Conservation (phyloP, 2,329 filamentous ascomycete species). For the Didymella sp. region DNA sequence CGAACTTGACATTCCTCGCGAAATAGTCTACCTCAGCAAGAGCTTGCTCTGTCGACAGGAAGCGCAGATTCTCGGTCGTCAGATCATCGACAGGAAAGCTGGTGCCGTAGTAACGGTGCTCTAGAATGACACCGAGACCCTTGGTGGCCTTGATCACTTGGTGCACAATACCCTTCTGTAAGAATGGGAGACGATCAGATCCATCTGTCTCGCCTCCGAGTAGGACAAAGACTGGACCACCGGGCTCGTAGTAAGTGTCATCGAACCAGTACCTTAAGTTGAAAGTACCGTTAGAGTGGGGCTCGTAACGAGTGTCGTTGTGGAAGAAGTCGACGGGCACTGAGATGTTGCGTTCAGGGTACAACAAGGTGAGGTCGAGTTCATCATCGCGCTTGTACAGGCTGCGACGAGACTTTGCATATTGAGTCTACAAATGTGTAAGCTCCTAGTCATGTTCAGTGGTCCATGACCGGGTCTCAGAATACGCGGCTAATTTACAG, state of each 20-base stretch:
- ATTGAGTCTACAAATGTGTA: constrained; percentile 20
- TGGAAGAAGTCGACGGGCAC: constrained; percentile 81
- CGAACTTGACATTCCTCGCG: constrained; percentile 73
- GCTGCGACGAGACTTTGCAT: constrained; percentile 26
- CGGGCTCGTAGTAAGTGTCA: constrained; percentile 73
- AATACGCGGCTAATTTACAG: background rate
- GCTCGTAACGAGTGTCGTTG: constrained; percentile 78
- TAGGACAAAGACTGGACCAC: constrained; percentile 82
- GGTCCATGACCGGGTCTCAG: background rate
- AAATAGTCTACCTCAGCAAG: constrained; percentile 84
- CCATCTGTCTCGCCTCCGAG: constrained; percentile 74
- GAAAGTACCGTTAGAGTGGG: constrained; percentile 73
- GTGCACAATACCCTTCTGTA: constrained; percentile 79
- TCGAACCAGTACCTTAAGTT: constrained; percentile 85
- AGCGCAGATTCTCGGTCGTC: constrained; percentile 73
- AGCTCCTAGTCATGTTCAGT: background rate
- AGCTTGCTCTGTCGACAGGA: constrained; percentile 83
- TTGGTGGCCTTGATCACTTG: constrained; percentile 70
- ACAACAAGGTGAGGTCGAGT: constrained; percentile 49
- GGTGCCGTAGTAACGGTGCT: constrained; percentile 86
- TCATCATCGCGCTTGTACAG: constrained; percentile 39
- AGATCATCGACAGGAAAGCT: constrained; percentile 74
- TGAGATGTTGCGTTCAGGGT: constrained; percentile 60
- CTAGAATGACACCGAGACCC: constrained; percentile 80
- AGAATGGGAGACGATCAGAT: constrained; percentile 67